Evolutionary conservation across 2,329 filamentous ascomycete species (phyloP).

Genomic region (Colletotrichum sp.): DNA sequence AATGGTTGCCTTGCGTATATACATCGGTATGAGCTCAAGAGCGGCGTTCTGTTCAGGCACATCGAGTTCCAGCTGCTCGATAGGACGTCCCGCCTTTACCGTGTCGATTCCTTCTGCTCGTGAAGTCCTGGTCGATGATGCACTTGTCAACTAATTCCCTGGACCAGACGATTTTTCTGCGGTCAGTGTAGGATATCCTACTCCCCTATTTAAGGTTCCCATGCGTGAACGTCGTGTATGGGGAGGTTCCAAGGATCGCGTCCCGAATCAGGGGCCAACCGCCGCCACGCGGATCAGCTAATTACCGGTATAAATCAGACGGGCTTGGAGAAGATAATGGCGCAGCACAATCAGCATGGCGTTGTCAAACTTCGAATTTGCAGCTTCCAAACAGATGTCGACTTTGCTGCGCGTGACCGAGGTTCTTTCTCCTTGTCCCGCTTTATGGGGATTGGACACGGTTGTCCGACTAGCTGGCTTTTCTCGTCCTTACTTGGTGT

Average conservation of each 20-base stretch:
- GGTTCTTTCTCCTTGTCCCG: neutral
- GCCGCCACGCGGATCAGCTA: fast-evolving
- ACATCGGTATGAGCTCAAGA: neutral
- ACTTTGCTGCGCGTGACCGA: neutral
- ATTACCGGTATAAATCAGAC: neutral
- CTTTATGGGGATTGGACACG: fast-evolving
- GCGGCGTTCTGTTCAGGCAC: too few relatives aligned
- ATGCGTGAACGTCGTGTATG: too few relatives aligned
- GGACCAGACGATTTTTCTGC: too few relatives aligned
- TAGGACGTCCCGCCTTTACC: too few relatives aligned
- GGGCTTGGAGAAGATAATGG: neutral
- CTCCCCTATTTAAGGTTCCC: too few relatives aligned
- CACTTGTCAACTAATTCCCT: too few relatives aligned
- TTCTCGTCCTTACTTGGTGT: neutral
- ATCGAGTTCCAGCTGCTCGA: too few relatives aligned
- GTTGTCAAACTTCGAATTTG: neutral
- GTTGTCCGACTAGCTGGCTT: fast-evolving
- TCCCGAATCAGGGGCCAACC: neutral
- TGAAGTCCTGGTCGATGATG: too few relatives aligned
- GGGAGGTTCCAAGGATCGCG: neutral
- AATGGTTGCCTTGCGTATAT: neutral
- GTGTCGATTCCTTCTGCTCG: too few relatives aligned
- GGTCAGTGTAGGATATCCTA: too few relatives aligned
- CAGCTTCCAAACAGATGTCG: neutral
- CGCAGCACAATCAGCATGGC: neutral